Base-by-base conservation (phyloP, 1,284 basidiomycete species). In the Limonomyces culmigenus region DNA sequence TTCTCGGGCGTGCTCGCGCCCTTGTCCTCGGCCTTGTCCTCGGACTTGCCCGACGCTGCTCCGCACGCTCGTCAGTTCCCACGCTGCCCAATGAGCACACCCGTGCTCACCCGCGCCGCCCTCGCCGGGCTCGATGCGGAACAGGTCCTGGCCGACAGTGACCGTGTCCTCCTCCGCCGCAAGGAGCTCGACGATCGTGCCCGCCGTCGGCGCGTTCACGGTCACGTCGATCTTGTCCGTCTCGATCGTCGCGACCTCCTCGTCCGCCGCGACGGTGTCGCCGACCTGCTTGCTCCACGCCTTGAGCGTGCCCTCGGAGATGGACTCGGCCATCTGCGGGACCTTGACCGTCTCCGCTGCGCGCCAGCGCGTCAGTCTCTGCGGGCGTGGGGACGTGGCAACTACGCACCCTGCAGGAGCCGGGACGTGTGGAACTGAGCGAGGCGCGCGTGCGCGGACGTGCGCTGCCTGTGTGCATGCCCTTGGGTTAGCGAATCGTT, bases 151-250 rank as follows among this genome's bases (percentile, higher is more conserved):
- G 23, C 95, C 93, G 32, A 97, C 91, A 14, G 75, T 66, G 42
- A 97, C 93, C 10, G 89, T 96, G 50, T 91, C 84, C 51, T 98
- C 93, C 57, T 97, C 92, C 36, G 71, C 69, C 30, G 83, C 91
- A 32, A 93, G 72, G 19, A 86, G 62, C 56, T 96, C 85, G 16
- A 77, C 70, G 47, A 98, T 91, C 39, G 69, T 92, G 19, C 93
- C 93, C 8, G 88, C 70, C 49, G 74, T 65, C 13, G 93, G 86
- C 10, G 93, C 87, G 54, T 97, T 98, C 42, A 98, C 93, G 6
- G 88, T 83, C 32, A 98, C 88, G 55, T 98, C 93, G 49, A 97
- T 97, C 89, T 97, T 97, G 70, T 98, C 93, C 11, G 93, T 98
- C 65, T 98, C 93, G 47, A 98, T 97, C 33, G 88, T 93, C 18